Evolutionary conservation across 192 early-diverging fungal species (phyloP).

Genomic region (Umbelopsis vinacea): DNA sequence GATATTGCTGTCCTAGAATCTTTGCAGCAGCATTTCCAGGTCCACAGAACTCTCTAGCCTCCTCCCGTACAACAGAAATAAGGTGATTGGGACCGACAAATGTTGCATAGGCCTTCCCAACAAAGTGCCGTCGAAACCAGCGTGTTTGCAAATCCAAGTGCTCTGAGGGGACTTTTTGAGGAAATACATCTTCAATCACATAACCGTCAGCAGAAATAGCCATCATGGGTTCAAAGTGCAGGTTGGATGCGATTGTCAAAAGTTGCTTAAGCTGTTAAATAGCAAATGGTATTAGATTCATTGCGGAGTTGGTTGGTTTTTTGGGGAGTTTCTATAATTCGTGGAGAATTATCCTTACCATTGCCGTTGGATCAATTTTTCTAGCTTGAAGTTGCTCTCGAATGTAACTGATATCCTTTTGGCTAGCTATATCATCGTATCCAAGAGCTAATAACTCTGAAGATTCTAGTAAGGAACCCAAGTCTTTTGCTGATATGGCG

Average conservation of each 20-base stretch:
- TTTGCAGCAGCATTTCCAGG: conserved; percentile 25
- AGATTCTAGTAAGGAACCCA: not conserved
- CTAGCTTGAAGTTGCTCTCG: not conserved
- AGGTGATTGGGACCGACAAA: conserved; percentile 18
- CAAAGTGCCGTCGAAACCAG: conserved; percentile 33
- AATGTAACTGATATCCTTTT: not conserved
- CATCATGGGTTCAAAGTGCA: not conserved
- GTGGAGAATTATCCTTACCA: conserved; percentile 1
- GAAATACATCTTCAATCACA: conserved; percentile 19
- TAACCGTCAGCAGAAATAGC: not conserved
- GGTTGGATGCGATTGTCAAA: not conserved
- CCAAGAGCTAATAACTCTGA: conserved; percentile 1
- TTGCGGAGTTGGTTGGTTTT: not conserved
- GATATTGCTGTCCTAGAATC: conserved; percentile 30
- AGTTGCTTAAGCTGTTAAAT: not conserved
- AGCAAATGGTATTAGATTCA: not conserved
- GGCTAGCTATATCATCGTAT: conserved; percentile 1
- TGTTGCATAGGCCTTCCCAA: conserved; percentile 34
- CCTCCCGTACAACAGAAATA: conserved; percentile 25
- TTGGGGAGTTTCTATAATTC: too few relatives aligned
- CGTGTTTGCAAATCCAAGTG: conserved; percentile 17
- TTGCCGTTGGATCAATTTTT: not conserved
- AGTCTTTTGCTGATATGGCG: not conserved
- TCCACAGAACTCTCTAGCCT: conserved; percentile 26
- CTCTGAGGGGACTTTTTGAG: not conserved